phyloP scores from a whole-genome alignment of 2,329 filamentous ascomycete species.

The Truncatella angustata region DNA sequence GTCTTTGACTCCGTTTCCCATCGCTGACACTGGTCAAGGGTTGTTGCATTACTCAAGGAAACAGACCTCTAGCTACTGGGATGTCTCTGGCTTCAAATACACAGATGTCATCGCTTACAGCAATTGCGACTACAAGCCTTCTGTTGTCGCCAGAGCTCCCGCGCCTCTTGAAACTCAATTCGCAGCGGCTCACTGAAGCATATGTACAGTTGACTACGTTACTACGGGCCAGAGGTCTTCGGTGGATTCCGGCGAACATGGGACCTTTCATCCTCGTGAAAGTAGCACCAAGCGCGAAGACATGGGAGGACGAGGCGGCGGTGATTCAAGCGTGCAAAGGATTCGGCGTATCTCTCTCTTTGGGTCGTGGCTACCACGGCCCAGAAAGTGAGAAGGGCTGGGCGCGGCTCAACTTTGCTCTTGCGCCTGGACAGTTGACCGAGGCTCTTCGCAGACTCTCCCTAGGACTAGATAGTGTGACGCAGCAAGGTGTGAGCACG shows the following conservation, averaged over 20 bases:
- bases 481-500: not conserved
- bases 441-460: not conserved
- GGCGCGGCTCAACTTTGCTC: conserved; percentile 12
- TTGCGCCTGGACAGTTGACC: not conserved
- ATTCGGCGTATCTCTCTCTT: no score
- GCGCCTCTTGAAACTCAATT: not conserved
- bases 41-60: not conserved
- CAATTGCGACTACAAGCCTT: not conserved
- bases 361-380: no score
- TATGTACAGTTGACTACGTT: not conserved
- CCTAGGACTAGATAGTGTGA: not conserved
- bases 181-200: not conserved
- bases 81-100: not conserved
- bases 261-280: not conserved
- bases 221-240: not conserved
- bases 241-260: not conserved
- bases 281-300: not conserved
- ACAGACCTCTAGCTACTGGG: not conserved
- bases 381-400: conserved; percentile 13
- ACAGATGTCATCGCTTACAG: not conserved
- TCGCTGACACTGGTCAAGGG: not conserved
- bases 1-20: no score
- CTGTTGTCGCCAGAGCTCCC: not conserved
- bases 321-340: no score
- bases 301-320: not conserved